Conservation (phyloP, 495 filamentous ascomycete genomes). For the Massariosphaeria phaeospora region DNA sequence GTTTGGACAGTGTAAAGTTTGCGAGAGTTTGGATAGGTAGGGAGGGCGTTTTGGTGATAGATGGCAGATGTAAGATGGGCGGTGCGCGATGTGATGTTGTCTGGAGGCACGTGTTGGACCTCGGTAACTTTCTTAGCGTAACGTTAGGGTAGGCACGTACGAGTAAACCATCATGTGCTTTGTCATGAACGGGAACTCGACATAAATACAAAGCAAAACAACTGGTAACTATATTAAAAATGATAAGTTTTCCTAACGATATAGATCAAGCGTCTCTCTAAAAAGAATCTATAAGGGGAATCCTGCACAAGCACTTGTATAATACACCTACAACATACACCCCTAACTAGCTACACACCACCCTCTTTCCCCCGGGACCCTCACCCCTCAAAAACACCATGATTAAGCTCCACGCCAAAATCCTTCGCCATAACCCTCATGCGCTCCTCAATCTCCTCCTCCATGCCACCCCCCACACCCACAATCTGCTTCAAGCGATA, state of each 20-base stretch:
- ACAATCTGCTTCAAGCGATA: constrained; percentile 69
- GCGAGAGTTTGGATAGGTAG: no score
- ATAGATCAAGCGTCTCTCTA: background rate
- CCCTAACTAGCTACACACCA: background rate
- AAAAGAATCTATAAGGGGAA: background rate
- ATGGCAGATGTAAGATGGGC: no score
- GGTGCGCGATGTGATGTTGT: no score
- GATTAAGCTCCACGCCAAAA: constrained; percentile 84
- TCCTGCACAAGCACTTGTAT: background rate
- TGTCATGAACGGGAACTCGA: background rate
- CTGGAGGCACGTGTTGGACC: background rate
- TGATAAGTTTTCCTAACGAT: no score
- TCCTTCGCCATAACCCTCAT: constrained; percentile 85
- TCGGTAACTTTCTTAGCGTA: background rate
- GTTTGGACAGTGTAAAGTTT: no score
- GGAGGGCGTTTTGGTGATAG: no score
- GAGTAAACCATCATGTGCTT: background rate
- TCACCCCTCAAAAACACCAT: constrained; percentile 81
- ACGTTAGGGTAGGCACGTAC: background rate
- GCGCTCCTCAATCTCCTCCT: constrained; percentile 82
- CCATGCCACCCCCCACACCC: constrained; percentile 75
- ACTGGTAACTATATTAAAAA: no score
- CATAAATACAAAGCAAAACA: background rate
- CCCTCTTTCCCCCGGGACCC: background rate
- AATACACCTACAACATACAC: background rate